Evolutionary conservation across 495 filamentous ascomycete species (phyloP), one percentile per base, ranked within the genome.

Genomic region (Friedmanniomyces endolithicus): DNA sequence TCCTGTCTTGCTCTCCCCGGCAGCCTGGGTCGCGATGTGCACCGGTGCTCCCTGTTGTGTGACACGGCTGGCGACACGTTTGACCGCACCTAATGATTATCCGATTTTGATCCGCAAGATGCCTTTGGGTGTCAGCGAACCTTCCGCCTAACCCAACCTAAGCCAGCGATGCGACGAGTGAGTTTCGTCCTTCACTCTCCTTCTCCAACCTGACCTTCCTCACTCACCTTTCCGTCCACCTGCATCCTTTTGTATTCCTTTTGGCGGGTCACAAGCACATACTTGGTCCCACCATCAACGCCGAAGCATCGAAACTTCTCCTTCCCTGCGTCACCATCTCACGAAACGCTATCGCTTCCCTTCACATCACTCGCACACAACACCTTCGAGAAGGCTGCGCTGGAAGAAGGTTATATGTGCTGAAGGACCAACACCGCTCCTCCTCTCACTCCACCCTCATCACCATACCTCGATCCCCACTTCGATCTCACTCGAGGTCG

Each of bases 1-100:
- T 47, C 44, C 23, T 23, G n/a, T n/a, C 16, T 6, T 47, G 44
- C 23, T 25, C 19, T 22, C 19, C 44, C 53, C 53, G 53, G 29
- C 41, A 50, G 31, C 35, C 24, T 43, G 53, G 53, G 29, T 25
- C 11, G 3, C 3, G 50, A 4, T 3, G 27, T 14, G 50, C 12
- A 25, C 16, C 39, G 44, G 51, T 45, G 41, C 8, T 25, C 11
- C 17, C 9, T 41, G 27, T 11, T 9, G 33, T 33, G 17, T 52
- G 49, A 9, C 49, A 52, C 49, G 49, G 33, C 20, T 8, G 20
- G 50, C 34, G 34, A 52, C 50, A 39, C 40, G 51, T 54, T 41
- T 54, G 51, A 54, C 51, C 51, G 51, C 51, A 54, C n/a, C n/a
- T n/a, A n/a, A n/a, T n/a, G n/a, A n/a, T n/a, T n/a, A 54, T 46